Evolutionary conservation across 208 protist genomes (phyloP), one percentile per base, ranked within the genome.

Genomic region (Crithidia expoeki): DNA sequence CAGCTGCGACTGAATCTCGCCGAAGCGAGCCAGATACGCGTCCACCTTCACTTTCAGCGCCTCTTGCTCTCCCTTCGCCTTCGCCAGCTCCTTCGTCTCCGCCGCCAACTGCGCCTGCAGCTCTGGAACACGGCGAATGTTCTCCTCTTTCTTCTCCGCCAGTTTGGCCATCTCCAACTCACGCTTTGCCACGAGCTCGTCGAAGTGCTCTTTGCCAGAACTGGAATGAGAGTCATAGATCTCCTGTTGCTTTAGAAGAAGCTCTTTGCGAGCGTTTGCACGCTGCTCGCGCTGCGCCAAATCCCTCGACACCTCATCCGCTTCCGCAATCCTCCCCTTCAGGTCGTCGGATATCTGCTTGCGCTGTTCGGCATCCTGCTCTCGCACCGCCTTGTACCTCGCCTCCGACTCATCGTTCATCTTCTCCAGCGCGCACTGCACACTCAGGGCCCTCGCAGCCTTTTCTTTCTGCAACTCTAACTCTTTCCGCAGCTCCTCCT

Each of bases 221-320:
- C 28, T 69, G 17, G 71, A 71, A 47, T 85, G 80, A 56, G 78
- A 68, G 33, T 67, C 71, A 71, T 90, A 91, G 33, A 91, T 84
- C 61, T 94, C 81, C n/a, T 85, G 55, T 58, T 93, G 87, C 33
- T 80, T 71, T 21, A 84, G 69, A 12, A 89, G 72, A 12, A 76
- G 74, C 3, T 65, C 66, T 28, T 83, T 83, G 49, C 86, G 76
- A 30, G 74, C 70, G 32, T 57, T 4, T 7, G 79, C 76, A 4
- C 69, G 70, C 34, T 68, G 72, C 70, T 93, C 84, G 5, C 72
- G 49, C 69, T 80, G 50, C 38, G 68, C 63, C 10, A 90, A 51
- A 1, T 85, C 78, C 44, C 68, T 69, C 10, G 81, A 79, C 42
- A 79, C 66, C 16, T 70, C 66, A 62, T 86, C 88, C 34, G 79